A percentile compares a stretch with the other conserved stretches of the same genome.
Conservation (phyloP, 169 alveolate species). For the Babesia caballi region DNA sequence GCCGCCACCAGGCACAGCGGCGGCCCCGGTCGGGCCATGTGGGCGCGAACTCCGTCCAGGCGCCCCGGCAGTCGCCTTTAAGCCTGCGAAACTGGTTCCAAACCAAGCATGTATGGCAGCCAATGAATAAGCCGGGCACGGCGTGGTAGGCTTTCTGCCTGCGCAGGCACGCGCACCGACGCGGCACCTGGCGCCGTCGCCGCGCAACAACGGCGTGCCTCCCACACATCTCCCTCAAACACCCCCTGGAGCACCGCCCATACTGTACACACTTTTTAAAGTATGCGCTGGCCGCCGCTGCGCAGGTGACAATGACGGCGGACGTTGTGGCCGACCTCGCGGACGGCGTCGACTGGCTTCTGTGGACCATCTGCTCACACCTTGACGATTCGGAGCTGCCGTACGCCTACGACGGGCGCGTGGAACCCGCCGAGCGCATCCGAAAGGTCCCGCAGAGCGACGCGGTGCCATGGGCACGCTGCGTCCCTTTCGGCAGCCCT, state of each 20-base stretch:
- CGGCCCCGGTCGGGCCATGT: no score
- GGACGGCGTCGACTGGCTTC: constrained; percentile 28
- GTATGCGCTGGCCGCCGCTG: not conserved
- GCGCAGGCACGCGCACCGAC: constrained; percentile 2
- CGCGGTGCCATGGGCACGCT: constrained; percentile 23
- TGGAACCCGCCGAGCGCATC: not conserved
- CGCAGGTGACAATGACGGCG: constrained; percentile 1
- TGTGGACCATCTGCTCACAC: constrained; percentile 16
- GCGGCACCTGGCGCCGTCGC: constrained; percentile 8
- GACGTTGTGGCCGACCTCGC: constrained; percentile 20
- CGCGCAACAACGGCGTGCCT: not conserved
- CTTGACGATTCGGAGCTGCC: not conserved
- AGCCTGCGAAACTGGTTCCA: no score
- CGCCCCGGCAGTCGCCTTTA: not conserved
- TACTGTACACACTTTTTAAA: no score
- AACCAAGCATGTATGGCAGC: no score
- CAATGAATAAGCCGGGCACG: no score
- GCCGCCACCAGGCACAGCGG: no score
- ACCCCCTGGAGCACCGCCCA: no score
- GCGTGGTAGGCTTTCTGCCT: no score
- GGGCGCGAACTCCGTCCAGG: no score
- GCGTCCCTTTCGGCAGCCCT: not conserved
- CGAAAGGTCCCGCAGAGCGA: constrained; percentile 2
- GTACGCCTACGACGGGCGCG: not conserved
- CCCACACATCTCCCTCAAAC: constrained; percentile 11